Evolutionary conservation across 768 basidiomycete species (phyloP).

Genomic region (Erythrobasidium yunnanense): DNA sequence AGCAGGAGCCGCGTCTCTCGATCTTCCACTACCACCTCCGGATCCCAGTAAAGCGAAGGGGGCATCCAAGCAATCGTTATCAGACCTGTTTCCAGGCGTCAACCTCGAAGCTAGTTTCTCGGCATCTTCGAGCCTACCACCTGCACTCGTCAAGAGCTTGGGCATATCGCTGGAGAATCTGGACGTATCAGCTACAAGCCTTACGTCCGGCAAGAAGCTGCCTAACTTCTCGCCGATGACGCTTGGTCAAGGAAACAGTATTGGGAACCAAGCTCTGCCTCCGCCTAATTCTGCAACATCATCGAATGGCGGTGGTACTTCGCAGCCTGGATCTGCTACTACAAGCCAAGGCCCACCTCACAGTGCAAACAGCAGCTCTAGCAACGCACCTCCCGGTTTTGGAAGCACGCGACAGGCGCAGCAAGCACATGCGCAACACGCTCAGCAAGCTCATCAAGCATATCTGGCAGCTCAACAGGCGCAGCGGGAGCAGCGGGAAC

Average conservation of each 20-base stretch:
- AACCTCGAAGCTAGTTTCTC: conserved; percentile 12
- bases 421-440: conserved; percentile 21
- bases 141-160: conserved; percentile 9
- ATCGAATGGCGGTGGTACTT: not conserved
- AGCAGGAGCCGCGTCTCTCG: not conserved
- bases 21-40: not conserved
- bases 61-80: not conserved
- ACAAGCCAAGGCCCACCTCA: no score
- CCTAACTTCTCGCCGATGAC: conserved; percentile 5
- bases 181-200: not conserved
- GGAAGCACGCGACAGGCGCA: conserved; percentile 19
- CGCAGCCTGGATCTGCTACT: no score
- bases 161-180: conserved; percentile 24
- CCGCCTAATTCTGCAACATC: not conserved
- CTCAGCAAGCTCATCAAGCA: conserved; percentile 26
- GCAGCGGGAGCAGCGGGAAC: not conserved
- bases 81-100: conserved; percentile 20
- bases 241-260: not conserved
- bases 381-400: conserved; percentile 3
- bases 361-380: no score
- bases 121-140: not conserved
- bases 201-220: not conserved
- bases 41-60: not conserved
- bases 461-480: conserved; percentile 13
- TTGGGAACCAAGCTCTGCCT: conserved; percentile 4